Conservation (phyloP, 441 rosid genomes). For the Euphorbia neoarborescens region DNA sequence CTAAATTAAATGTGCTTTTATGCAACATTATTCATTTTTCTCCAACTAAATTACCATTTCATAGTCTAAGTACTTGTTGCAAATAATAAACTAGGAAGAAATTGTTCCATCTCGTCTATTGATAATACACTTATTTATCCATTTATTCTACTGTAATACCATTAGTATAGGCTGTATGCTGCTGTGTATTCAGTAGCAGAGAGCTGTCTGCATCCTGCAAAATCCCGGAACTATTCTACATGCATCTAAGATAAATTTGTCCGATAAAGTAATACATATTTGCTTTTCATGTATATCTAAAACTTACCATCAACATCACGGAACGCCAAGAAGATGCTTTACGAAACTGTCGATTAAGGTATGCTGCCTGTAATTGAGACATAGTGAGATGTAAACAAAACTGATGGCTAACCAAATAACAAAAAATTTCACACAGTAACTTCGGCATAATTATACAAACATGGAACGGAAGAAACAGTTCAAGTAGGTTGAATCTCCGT, state of each 20-base stretch:
- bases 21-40: not conserved
- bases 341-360: conserved; percentile 43
- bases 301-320: conserved; percentile 66
- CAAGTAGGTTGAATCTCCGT: conserved; percentile 64
- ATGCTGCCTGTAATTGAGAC: conserved; percentile 57
- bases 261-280: conserved; percentile 4
- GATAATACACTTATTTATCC: not conserved
- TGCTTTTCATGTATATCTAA: conserved; percentile 12
- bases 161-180: too few species aligned
- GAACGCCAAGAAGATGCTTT: conserved; percentile 33
- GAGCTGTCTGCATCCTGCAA: not conserved
- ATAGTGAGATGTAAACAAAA: conserved; percentile 21
- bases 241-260: conserved; percentile 10
- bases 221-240: not conserved
- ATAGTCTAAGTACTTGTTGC: not conserved
- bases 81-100: not conserved
- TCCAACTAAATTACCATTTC: not conserved
- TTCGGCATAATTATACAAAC: conserved; percentile 32
- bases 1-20: not conserved
- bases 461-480: conserved; percentile 72
- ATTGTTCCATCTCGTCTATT: not conserved
- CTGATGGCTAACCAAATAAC: not conserved
- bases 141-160: too few species aligned
- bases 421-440: conserved; percentile 8
- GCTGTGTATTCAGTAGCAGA: not conserved